A percentile compares a stretch with the other conserved stretches of the same genome.
Conservation (phyloP, 2,329 filamentous ascomycete genomes). For the Uncinocarpus reesii region DNA sequence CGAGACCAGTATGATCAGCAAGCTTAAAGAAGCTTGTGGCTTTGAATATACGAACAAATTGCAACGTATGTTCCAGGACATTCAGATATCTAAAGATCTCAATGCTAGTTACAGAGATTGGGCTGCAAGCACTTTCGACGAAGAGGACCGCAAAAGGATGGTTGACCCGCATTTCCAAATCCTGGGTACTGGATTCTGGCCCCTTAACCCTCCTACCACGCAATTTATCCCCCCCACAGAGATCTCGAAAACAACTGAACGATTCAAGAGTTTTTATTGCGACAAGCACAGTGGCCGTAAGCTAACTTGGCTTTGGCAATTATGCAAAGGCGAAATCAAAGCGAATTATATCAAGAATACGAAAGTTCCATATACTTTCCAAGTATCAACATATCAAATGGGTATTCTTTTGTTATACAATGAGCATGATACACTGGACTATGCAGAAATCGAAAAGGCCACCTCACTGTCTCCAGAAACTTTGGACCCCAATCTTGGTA, state of each 20-base stretch:
- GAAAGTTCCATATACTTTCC: slow-evolving; percentile 91
- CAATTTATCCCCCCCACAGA: slow-evolving; percentile 79
- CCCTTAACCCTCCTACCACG: slow-evolving; percentile 73
- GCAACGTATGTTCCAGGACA: slow-evolving; percentile 99
- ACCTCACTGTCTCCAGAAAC: slow-evolving; percentile 73
- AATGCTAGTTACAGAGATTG: slow-evolving; percentile 79
- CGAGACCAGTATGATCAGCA: slow-evolving; percentile 98
- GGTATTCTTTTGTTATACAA: slow-evolving; percentile 92
- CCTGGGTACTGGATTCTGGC: slow-evolving; percentile 95
- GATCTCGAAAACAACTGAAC: slow-evolving; percentile 77
- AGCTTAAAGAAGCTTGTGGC: slow-evolving; percentile 94
- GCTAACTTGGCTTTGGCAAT: slow-evolving; percentile 93
- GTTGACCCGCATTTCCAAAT: slow-evolving; percentile 86
- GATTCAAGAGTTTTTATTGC: slow-evolving; percentile 84
- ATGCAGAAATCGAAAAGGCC: slow-evolving; percentile 74
- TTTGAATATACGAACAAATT: slow-evolving; percentile 99
- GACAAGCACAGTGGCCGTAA: slow-evolving; percentile 95
- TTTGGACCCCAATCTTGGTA: slow-evolving; percentile 72
- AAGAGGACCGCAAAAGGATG: slow-evolving; percentile 54
- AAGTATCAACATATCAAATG: slow-evolving; percentile 97
- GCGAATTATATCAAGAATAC: slow-evolving; percentile 81
- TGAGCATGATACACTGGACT: slow-evolving; percentile 71
- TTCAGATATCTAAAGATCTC: slow-evolving; percentile 96
- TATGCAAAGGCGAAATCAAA: slow-evolving; percentile 95
- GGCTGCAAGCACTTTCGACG: slow-evolving; percentile 54